Percentiles rank a stretch among this genome's conserved stretches.
phyloP scores from a whole-genome alignment of 108 stramenopile genomes.

The Skeletonema costatum region DNA sequence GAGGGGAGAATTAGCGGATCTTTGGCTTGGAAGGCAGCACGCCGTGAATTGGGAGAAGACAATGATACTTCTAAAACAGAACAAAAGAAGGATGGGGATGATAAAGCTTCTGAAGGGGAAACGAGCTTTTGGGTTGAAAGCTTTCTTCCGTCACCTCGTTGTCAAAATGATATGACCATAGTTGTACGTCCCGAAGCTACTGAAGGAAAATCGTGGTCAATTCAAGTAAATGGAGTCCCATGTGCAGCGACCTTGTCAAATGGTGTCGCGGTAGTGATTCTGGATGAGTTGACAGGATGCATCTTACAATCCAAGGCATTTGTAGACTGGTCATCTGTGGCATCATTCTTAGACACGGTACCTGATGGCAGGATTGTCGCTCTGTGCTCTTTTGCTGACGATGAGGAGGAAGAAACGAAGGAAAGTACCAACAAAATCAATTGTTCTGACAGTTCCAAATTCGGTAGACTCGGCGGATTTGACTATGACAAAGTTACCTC shows the following conservation, averaged over 20 bases:
- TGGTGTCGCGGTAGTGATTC: constrained; percentile 64
- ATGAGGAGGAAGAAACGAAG: constrained; percentile 24
- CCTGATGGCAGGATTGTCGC: constrained; percentile 66
- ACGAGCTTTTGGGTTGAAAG: constrained; percentile 54
- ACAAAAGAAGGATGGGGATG: constrained; percentile 10
- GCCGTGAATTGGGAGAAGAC: constrained; percentile 62
- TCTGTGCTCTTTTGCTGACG: constrained; percentile 34
- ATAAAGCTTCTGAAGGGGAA: neutral
- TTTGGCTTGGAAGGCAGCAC: constrained; percentile 67
- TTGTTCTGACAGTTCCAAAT: constrained; percentile 1
- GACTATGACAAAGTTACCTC: constrained; percentile 7
- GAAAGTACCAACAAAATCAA: neutral
- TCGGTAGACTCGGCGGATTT: constrained; percentile 45
- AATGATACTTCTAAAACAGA: constrained; percentile 4
- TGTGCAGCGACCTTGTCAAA: constrained; percentile 57
- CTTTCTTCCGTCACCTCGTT: constrained; percentile 46
- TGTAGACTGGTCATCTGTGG: constrained; percentile 44
- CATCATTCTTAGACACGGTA: constrained; percentile 53
- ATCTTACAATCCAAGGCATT: constrained; percentile 73
- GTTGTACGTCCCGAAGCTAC: constrained; percentile 29
- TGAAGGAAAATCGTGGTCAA: neutral
- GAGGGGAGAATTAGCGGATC: constrained; percentile 70
- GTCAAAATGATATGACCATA: constrained; percentile 22
- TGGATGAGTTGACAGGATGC: constrained; percentile 67
- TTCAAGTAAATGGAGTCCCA: constrained; percentile 36